Evolutionary conservation across 148 eudicot species (phyloP), one percentile per base, ranked within the genome.

Genomic region (Salicornia ramosissima): DNA sequence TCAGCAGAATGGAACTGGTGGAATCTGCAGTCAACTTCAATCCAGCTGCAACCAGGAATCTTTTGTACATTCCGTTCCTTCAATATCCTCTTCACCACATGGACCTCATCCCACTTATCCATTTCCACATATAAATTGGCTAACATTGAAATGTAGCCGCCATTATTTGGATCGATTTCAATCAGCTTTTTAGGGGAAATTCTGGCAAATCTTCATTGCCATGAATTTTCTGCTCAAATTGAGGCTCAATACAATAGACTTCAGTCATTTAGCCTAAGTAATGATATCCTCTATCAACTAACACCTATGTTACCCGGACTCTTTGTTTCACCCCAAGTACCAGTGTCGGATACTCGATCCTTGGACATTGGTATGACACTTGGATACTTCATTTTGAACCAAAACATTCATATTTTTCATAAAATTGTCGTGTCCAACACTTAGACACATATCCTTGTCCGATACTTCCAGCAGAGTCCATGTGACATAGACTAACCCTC

Each of bases 11-110:
- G 77, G 54, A 90, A 90, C 55, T 82, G 86, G 79, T 88, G 92
- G 31, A 90, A 71, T 64, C 71, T 70, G 47, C 78, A 80, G 64
- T 87, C 87, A 57, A 86, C 83, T 81, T 90, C 93, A 66, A 90
- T 83, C 96, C 93, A 88, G 72, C 96, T 90, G 72, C 93, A 88
- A 52, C 96, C 93, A 19, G 89, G 90, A 34, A 79, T 66, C 75
- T 90, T 90, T 16, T 83, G 78, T 53, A 77, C 86, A 76, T 86
- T 82, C 67, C 63, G 75, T 67, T 80, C 90, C 68, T 75, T 55
- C 83, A 88, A 52, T 53, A 40, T 79, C 64, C 65, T 83, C 83
- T 93, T 80, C 60, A 79, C 77, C 71, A 72, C 72, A 55, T 79
- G 65, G 7, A 73, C 93, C 73, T 90, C 87, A 31, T 88, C 87